A percentile compares a stretch with the other conserved stretches of the same genome.
phyloP scores from a whole-genome alignment of 345 rosid species.

The Zanthoxylum bungeanum region DNA sequence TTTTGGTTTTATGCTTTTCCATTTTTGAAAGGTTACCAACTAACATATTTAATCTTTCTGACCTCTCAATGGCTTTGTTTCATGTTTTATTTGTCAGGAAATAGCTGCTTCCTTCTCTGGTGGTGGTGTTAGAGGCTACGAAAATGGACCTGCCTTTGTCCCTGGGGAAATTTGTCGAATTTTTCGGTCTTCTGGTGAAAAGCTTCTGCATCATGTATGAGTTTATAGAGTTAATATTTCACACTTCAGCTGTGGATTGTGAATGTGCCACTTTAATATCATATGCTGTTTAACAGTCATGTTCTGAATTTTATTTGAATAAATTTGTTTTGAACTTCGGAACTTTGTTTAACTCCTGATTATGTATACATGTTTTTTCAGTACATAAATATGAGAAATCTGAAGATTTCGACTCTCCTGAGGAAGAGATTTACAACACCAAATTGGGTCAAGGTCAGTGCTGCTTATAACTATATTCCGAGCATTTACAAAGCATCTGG shows the following conservation, averaged over 20 bases:
- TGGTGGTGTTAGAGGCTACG: constrained; percentile 56
- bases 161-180: constrained; percentile 87
- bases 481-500: constrained; percentile 3
- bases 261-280: background rate
- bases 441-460: constrained; percentile 91
- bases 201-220: constrained; percentile 78
- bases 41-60: constrained; percentile 3
- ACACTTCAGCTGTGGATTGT: background rate
- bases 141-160: constrained; percentile 75
- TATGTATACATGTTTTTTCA: constrained; percentile 28
- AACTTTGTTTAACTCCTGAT: constrained; percentile 19
- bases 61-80: constrained; percentile 13
- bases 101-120: constrained; percentile 82
- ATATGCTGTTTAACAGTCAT: background rate
- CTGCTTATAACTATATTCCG: constrained; percentile 10
- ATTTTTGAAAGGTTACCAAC: background rate
- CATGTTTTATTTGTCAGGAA: constrained; percentile 54
- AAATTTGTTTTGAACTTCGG: background rate
- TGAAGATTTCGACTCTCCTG: constrained; percentile 75
- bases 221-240: background rate
- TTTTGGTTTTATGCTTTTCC: constrained; percentile 6
- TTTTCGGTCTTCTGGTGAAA: constrained; percentile 79
- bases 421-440: constrained; percentile 94
- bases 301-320: background rate
- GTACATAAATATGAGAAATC: constrained; percentile 81